Evolutionary conservation across 2,329 filamentous ascomycete species (phyloP).

Genomic region (Ascochyta fabae): DNA sequence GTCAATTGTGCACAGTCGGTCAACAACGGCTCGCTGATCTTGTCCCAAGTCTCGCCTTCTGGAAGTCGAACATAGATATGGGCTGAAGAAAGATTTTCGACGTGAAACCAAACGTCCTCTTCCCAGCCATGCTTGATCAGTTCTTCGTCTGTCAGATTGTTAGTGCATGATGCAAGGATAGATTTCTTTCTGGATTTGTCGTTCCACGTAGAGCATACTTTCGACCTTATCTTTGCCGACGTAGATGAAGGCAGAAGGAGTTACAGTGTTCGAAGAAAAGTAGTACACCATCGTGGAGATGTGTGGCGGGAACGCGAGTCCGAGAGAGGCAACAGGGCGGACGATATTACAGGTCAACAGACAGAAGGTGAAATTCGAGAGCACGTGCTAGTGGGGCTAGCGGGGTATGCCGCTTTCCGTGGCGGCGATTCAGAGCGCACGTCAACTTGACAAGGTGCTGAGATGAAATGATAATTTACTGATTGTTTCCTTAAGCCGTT

Average conservation of each 20-base stretch:
- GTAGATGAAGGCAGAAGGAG: constrained; percentile 86
- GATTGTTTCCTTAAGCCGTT: no score
- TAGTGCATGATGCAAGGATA: not conserved
- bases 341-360: constrained; percentile 8
- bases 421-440: not conserved
- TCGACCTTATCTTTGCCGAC: constrained; percentile 99
- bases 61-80: constrained; percentile 92
- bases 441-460: no score
- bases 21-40: constrained; percentile 75
- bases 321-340: constrained; percentile 2
- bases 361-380: constrained; percentile 30
- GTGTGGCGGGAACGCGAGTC: not conserved
- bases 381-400: constrained; percentile 39
- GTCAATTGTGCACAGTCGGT: constrained; percentile 95
- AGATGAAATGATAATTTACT: no score
- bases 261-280: constrained; percentile 84
- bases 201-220: constrained; percentile 66
- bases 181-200: not conserved
- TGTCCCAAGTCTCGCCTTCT: constrained; percentile 82
- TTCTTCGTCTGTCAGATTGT: constrained; percentile 78
- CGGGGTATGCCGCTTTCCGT: constrained; percentile 22
- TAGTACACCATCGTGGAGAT: constrained; percentile 82
- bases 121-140: constrained; percentile 94
- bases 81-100: constrained; percentile 93
- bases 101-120: constrained; percentile 98